Evolutionary conservation across 371 early-diverging fungal genomes (phyloP).

Genomic region (Cokeromyces recurvatus): DNA sequence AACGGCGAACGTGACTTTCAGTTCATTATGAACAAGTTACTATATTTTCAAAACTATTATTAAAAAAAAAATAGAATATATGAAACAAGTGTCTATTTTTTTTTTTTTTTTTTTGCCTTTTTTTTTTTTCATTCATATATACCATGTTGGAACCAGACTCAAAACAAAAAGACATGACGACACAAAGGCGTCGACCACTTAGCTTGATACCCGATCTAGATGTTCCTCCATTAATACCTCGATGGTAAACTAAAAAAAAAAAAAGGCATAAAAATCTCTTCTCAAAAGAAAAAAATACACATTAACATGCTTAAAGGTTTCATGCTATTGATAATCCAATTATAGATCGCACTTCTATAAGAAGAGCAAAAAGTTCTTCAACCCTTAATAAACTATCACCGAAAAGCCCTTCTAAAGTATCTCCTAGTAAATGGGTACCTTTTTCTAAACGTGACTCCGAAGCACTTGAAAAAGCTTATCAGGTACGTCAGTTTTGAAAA

Average conservation of each 20-base stretch:
- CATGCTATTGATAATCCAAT: constrained; percentile 30
- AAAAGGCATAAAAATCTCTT: too few species aligned
- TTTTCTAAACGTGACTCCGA: constrained; percentile 56
- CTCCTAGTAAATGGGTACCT: constrained; percentile 48
- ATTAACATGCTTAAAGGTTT: constrained; percentile 16
- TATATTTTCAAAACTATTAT: neutral
- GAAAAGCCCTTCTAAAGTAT: constrained; percentile 9
- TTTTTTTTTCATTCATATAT: constrained; percentile 3
- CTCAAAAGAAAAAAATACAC: too few species aligned
- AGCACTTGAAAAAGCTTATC: constrained; percentile 55
- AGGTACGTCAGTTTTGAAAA: too few species aligned
- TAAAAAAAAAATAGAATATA: neutral
- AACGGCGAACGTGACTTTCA: too few species aligned
- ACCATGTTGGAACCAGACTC: constrained; percentile 22
- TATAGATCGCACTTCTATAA: constrained; percentile 17
- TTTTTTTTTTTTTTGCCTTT: constrained; percentile 1
- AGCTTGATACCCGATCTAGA: constrained; percentile 22
- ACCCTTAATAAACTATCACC: constrained; percentile 12
- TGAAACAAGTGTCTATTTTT: too few species aligned
- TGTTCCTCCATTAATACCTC: constrained; percentile 20
- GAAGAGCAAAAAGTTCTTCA: constrained; percentile 21
- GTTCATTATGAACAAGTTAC: too few species aligned
- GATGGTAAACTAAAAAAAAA: constrained; percentile 14
- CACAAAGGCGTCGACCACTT: constrained; percentile 15
- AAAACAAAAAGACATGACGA: constrained; percentile 8